A percentile compares a stretch with the other conserved stretches of the same genome.
Evolutionary conservation across 208 protist species (phyloP).

Genomic region (Crithidia sp.): DNA sequence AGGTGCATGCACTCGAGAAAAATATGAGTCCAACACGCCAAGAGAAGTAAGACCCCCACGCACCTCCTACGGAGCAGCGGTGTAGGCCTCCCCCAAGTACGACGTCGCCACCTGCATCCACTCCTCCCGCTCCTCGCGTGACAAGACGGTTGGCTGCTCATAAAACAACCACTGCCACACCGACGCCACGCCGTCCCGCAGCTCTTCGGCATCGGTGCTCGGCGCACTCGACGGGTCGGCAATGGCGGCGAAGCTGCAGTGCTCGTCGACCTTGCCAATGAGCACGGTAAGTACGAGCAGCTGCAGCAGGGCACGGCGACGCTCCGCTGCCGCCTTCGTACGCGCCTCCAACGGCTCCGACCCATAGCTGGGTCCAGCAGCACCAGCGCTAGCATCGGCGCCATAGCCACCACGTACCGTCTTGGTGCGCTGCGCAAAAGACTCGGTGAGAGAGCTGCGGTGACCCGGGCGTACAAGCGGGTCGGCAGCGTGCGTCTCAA

Average conservation of each 20-base stretch:
- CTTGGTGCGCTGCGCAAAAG: not conserved
- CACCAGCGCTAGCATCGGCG: too few relatives aligned
- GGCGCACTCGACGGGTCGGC: slow-evolving; percentile 38
- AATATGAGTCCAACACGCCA: too few relatives aligned
- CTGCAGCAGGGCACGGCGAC: slow-evolving; percentile 58
- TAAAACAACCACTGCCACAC: slow-evolving; percentile 64
- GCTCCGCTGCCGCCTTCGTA: slow-evolving; percentile 2
- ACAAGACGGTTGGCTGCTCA: slow-evolving; percentile 42
- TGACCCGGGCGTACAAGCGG: not conserved
- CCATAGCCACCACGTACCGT: not conserved
- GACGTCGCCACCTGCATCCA: slow-evolving; percentile 52
- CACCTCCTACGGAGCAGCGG: slow-evolving; percentile 27
- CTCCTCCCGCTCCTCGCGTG: slow-evolving; percentile 46
- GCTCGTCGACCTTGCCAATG: slow-evolving; percentile 44
- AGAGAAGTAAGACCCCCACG: too few relatives aligned
- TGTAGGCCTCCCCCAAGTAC: slow-evolving; percentile 71
- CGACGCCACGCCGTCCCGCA: slow-evolving; percentile 52
- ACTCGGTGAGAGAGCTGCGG: not conserved
- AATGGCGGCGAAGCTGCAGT: slow-evolving; percentile 40
- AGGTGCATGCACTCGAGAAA: too few relatives aligned
- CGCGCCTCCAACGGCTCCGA: slow-evolving; percentile 3
- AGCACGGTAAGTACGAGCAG: slow-evolving; percentile 75
- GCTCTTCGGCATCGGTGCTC: slow-evolving; percentile 48
- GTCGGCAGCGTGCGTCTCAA: slow-evolving; percentile 19
- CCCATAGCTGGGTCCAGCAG: too few relatives aligned